phyloP scores from a whole-genome alignment of 164 flowering plant species.

The Umbilicus rupestris region DNA sequence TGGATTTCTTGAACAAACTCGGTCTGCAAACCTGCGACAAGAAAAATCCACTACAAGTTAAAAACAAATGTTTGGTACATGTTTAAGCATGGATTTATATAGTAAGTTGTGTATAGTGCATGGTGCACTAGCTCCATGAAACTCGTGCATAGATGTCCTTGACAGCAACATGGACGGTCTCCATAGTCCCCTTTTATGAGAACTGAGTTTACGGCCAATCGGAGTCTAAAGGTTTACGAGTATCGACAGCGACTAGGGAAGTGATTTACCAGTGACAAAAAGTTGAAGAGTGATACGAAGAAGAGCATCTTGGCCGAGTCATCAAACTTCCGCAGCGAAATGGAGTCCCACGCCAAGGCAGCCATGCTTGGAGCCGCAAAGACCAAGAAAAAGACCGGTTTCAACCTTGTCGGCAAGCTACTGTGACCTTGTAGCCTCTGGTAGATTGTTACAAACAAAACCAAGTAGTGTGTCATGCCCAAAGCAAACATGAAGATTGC shows the following conservation, averaged over 20 bases:
- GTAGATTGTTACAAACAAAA: constrained; percentile 20
- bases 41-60: not conserved
- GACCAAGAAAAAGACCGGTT: constrained; percentile 26
- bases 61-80: not conserved
- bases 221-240: no score
- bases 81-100: not conserved
- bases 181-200: not conserved
- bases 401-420: constrained; percentile 15
- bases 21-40: constrained; percentile 23
- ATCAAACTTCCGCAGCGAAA: constrained; percentile 17
- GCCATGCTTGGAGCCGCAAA: constrained; percentile 28
- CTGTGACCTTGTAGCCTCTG: constrained; percentile 15
- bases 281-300: constrained; percentile 26
- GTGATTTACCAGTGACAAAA: constrained; percentile 19
- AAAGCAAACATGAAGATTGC: constrained; percentile 24
- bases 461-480: constrained; percentile 24
- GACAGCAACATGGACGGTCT: not conserved
- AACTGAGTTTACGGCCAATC: not conserved
- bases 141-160: no score
- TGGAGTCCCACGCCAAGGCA: constrained; percentile 24
- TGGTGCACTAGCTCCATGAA: not conserved
- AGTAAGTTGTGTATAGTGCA: not conserved
- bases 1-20: constrained; percentile 22
- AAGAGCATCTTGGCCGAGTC: constrained; percentile 24
- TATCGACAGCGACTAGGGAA: not conserved